Conservation (phyloP, 2,329 filamentous ascomycete genomes). For the Tolypocladium capitatum region DNA sequence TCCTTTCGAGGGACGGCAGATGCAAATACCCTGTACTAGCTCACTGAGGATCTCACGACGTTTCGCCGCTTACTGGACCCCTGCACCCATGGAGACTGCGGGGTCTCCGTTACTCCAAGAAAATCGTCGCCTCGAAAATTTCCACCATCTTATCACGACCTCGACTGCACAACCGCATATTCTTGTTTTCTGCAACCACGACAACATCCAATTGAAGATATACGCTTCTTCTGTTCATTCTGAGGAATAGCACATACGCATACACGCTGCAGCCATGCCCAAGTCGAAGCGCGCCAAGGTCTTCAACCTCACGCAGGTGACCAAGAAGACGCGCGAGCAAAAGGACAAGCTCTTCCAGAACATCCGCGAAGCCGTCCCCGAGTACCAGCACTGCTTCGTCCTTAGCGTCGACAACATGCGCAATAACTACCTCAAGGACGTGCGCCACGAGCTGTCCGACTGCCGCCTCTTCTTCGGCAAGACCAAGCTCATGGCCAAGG, state of each 20-base stretch:
- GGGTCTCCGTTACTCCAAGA: conserved; percentile 9
- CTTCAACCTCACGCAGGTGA: conserved; percentile 79
- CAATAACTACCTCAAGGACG: conserved; percentile 88
- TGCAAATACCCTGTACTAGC: neutral
- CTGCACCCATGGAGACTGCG: conserved; percentile 9
- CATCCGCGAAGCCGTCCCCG: conserved; percentile 71
- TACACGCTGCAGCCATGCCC: conserved; percentile 52
- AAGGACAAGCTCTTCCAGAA: conserved; percentile 79
- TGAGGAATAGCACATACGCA: conserved; percentile 3
- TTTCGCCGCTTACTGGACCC: neutral
- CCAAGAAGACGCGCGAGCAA: conserved; percentile 88
- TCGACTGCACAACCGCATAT: neutral
- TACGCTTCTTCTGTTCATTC: neutral
- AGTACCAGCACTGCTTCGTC: conserved; percentile 85
- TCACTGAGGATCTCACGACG: neutral
- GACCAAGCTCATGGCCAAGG: conserved; percentile 97
- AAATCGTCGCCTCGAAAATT: conserved; percentile 11
- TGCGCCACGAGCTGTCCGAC: conserved; percentile 72
- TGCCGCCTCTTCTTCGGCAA: conserved; percentile 92
- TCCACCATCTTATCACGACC: conserved; percentile 18
- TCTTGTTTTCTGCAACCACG: neutral
- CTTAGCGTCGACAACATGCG: conserved; percentile 96
- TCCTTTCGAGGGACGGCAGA: neutral
- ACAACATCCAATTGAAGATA: neutral
- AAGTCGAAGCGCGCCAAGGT: conserved; percentile 89